A percentile compares a stretch with the other conserved stretches of the same genome.
phyloP scores from a whole-genome alignment of 2,329 filamentous ascomycete species.

The Neocatenulostroma microsporum region DNA sequence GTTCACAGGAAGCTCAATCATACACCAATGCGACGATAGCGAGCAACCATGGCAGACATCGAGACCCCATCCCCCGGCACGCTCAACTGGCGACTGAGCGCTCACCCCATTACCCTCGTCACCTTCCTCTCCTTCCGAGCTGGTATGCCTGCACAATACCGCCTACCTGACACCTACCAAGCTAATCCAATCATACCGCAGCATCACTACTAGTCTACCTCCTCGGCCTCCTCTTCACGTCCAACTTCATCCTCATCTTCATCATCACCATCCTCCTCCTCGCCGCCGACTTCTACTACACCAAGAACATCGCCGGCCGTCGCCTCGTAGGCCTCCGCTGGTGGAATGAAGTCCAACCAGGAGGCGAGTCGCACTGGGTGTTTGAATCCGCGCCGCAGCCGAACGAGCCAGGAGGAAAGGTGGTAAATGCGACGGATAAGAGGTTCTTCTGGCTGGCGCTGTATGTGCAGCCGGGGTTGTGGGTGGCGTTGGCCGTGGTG shows the following conservation, averaged over 20 bases:
- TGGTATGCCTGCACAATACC: slow-evolving; percentile 46
- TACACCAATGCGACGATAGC: no score
- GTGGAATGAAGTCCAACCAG: slow-evolving; percentile 81
- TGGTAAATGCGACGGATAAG: slow-evolving; percentile 69
- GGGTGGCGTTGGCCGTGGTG: slow-evolving; percentile 65
- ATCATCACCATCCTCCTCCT: slow-evolving; percentile 86
- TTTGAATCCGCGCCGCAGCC: slow-evolving; percentile 72
- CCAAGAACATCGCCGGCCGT: slow-evolving; percentile 83
- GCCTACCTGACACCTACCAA: no score
- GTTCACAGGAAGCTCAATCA: no score
- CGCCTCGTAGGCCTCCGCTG: slow-evolving; percentile 76
- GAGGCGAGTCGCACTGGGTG: slow-evolving; percentile 74
- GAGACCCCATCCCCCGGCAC: slow-evolving; percentile 43
- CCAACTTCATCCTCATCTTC: slow-evolving; percentile 84
- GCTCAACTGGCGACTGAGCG: slow-evolving; percentile 91
- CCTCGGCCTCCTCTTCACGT: slow-evolving; percentile 73
- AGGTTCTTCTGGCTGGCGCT: slow-evolving; percentile 85
- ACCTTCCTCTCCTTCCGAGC: slow-evolving; percentile 85
- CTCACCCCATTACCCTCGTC: slow-evolving; percentile 87
- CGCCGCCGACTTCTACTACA: slow-evolving; percentile 85
- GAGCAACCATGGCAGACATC: slow-evolving; percentile 31
- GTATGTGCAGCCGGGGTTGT: slow-evolving; percentile 73
- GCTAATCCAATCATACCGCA: slow-evolving; percentile 10
- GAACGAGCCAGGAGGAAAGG: slow-evolving; percentile 39
- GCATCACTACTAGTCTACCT: slow-evolving; percentile 78